phyloP scores from a whole-genome alignment of 495 filamentous ascomycete genomes.

The Xylaria telfairii region DNA sequence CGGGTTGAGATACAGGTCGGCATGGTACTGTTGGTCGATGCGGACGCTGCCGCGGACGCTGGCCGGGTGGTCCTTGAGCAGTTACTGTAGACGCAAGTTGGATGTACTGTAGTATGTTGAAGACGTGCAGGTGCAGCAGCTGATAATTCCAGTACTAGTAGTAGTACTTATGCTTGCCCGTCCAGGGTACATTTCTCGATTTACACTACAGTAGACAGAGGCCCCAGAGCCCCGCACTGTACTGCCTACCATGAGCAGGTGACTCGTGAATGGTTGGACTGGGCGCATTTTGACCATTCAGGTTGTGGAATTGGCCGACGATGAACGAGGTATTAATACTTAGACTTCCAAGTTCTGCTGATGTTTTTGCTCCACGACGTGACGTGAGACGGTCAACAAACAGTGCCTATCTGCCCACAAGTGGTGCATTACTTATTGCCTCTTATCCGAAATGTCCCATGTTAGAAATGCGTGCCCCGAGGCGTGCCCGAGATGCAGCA shows the following conservation, averaged over 20 bases:
- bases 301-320: not conserved
- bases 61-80: not conserved
- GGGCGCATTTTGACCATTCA: not conserved
- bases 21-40: not conserved
- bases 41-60: not conserved
- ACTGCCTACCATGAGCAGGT: not conserved
- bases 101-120: not conserved
- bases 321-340: too few relatives aligned
- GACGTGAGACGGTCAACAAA: not conserved
- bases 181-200: too few relatives aligned
- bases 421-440: not conserved
- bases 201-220: too few relatives aligned
- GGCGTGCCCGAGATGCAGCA: too few relatives aligned
- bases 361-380: too few relatives aligned
- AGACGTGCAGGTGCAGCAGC: conserved; percentile 10
- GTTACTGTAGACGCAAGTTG: not conserved
- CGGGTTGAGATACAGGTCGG: conserved; percentile 6
- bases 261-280: not conserved
- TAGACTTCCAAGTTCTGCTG: too few relatives aligned
- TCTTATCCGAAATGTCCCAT: not conserved
- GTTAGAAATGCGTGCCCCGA: not conserved
- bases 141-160: too few relatives aligned
- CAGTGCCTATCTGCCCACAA: not conserved
- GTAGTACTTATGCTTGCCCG: too few relatives aligned
- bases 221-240: not conserved